These are phyloP conservation scores for Rhodofomes roseus DNA, from an alignment of 1,284 basidiomycete species.

Conservation along the genomic window DNA sequence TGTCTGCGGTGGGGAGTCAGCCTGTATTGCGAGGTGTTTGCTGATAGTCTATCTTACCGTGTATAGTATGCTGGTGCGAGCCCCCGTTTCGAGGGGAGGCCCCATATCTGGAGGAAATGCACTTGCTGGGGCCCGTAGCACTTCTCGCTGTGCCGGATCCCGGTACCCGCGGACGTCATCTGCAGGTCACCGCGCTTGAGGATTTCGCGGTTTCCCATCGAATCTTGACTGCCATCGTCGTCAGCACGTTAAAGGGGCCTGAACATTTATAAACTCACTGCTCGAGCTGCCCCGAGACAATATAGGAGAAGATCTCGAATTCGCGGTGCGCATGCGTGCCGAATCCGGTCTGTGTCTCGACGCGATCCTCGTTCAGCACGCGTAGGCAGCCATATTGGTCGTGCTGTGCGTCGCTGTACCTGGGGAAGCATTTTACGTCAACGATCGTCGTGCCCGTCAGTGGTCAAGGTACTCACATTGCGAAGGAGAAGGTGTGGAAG, in stretches of 20 bases:
- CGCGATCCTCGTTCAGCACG: constrained; percentile 90
- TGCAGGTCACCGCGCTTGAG: constrained; percentile 87
- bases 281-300: constrained; percentile 74
- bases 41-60: constrained; percentile 34
- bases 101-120: constrained; percentile 91
- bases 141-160: constrained; percentile 83
- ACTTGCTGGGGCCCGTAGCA: constrained; percentile 54
- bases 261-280: constrained; percentile 47
- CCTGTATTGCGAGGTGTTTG: background rate
- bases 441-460: background rate
- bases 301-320: constrained; percentile 91
- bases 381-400: constrained; percentile 61
- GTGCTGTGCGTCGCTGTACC: constrained; percentile 61
- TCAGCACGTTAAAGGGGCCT: background rate
- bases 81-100: constrained; percentile 52
- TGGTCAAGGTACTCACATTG: constrained; percentile 43
- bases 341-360: constrained; percentile 76
- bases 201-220: constrained; percentile 86
- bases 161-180: constrained; percentile 86
- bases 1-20: constrained; percentile 36
- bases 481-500: constrained; percentile 86
- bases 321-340: constrained; percentile 83
- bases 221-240: constrained; percentile 59
- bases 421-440: constrained; percentile 17
- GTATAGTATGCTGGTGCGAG: constrained; percentile 80